Base-by-base conservation (phyloP, 495 filamentous ascomycete species). In the Polyplosphaeria fusca region DNA sequence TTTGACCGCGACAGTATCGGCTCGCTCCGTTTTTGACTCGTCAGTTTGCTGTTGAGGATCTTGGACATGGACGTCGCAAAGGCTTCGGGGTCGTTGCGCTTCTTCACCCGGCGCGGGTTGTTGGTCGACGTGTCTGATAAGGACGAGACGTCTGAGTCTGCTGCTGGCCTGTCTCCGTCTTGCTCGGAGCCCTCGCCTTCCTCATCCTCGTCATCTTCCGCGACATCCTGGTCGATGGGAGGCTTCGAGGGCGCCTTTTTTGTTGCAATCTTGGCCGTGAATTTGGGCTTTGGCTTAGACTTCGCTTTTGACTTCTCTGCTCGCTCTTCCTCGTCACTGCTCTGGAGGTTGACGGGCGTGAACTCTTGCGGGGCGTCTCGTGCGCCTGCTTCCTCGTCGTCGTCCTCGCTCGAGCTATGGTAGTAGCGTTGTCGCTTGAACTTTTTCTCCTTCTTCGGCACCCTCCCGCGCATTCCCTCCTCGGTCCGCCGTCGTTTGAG, bases 21-120 rank as follows among this genome's bases (percentile, higher is more conserved):
- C 64, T 98, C 94, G 38, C 81, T 76, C 18, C 91, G 87, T 55
- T 87, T 85, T 13, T 85, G 79, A 5, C 80, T 83, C 0, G 91
- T 84, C 2, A 97, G 77, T 73, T 97, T 97, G 50, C 87, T 87
- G 26, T 80, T 77, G 19, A 98, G 79, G 73, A 98, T 97, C 66
- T 90, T 90, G 61, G 85, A 83, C 67, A 98, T 93, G 35, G 90
- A 92, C 20, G 83, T 91, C 5, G 91, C 87, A 74, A 98, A 96
- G 42, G 87, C 89, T 51, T 78, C 74, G 12, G 93, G 90, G 72
- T 98, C 91, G 69, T 96, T 92, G 58, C 90, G 88, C 69, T 95
- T 93, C 19, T 74, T 54, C 58, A 78, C 77, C 49, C 55, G 62
- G 14, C 48, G 38, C 1, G 59, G 50, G 2, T 62, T 42, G 52